Base-by-base conservation (phyloP, 1,139 yeast genomes). In the Wickerhamomyces sp. region DNA sequence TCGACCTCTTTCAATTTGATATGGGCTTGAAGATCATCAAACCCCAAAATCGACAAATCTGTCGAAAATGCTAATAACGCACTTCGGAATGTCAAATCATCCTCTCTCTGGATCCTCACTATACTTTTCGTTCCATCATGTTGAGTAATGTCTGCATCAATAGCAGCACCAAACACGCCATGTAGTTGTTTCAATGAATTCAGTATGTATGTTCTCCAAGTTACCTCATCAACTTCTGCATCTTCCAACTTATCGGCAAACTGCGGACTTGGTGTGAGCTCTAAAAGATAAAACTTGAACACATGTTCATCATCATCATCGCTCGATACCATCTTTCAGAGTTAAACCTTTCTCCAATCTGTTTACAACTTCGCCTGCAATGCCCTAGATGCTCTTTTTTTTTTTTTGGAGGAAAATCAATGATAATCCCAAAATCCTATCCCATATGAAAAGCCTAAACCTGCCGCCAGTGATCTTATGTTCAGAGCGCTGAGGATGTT, bases 91-190 rank as follows among this genome's bases (percentile, higher is more conserved):
- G 34, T 36, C 2, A 43, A 50, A n/a, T 35, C 41, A 38, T 64
- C 66, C 4, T 43, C 47, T 25, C 40, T 44, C 16, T 49, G 52
- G 0, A 61, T 55, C 32, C 46, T 49, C 1, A 57, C 37, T 21
- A 51, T 42, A 0, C 61, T 57, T 10, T 33, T 36, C 15, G 41
- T 40, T n/a, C 49, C 54, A 4, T 50, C 46, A 2, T 35, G 42
- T 15, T 43, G 35, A 10, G 62, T 23, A 16, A 64, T 37, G 4
- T 53, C 51, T 6, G 52, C 48, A 19, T 61, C 64, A 2, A 61
- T 51, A 1, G 62, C 59, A 23, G 55, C 58, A 0, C 70, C 70
- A 44, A 64, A 61, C 4, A 61, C 28, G 1, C 70, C 70, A 39
- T 62, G 64, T 5, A 59, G 51, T 16, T 55, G 51, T 24, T 44